A percentile compares a stretch with the other conserved stretches of the same genome.
These are phyloP conservation scores for Phytophthora citricola DNA, from an alignment of 352 stramenopile genomes.

Conservation along the genomic window DNA sequence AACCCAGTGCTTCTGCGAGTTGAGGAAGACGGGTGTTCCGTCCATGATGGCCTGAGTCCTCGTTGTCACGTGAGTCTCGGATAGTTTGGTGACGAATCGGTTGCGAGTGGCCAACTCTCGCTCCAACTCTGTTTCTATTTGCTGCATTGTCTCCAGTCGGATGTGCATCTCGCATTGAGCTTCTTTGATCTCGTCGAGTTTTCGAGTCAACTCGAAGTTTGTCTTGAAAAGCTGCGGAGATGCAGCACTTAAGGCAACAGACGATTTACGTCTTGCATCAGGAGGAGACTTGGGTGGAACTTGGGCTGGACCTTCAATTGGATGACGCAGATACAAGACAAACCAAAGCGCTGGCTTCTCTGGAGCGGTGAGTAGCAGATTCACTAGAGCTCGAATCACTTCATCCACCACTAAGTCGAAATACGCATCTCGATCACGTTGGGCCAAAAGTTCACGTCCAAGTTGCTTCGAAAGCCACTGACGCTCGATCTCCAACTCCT, in stretches of 20 bases:
- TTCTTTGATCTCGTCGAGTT: slow-evolving; percentile 58
- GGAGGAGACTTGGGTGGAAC: background rate
- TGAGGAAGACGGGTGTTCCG: slow-evolving; percentile 60
- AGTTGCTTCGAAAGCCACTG: slow-evolving; percentile 25
- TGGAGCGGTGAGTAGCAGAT: slow-evolving; percentile 46
- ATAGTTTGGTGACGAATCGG: slow-evolving; percentile 65
- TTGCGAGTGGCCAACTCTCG: slow-evolving; percentile 54
- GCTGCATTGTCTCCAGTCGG: slow-evolving; percentile 38
- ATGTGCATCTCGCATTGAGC: slow-evolving; percentile 49
- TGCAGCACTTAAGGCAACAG: slow-evolving; percentile 11
- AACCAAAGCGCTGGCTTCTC: slow-evolving; percentile 55
- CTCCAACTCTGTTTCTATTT: slow-evolving; percentile 25
- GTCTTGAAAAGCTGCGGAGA: slow-evolving; percentile 58
- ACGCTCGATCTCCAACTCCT: background rate
- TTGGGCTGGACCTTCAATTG: background rate
- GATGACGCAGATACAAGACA: slow-evolving; percentile 43
- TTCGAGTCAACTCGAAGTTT: slow-evolving; percentile 66
- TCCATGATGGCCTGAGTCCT: slow-evolving; percentile 76
- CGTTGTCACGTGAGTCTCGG: slow-evolving; percentile 48
- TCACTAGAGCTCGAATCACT: slow-evolving; percentile 48
- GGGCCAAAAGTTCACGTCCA: slow-evolving; percentile 25
- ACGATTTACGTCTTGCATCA: slow-evolving; percentile 13
- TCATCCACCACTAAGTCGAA: slow-evolving; percentile 46
- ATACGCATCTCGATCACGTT: slow-evolving; percentile 58
- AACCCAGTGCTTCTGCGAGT: slow-evolving; percentile 77